phyloP scores from a whole-genome alignment of 352 stramenopile species.

The Phytophthora lateralis region DNA sequence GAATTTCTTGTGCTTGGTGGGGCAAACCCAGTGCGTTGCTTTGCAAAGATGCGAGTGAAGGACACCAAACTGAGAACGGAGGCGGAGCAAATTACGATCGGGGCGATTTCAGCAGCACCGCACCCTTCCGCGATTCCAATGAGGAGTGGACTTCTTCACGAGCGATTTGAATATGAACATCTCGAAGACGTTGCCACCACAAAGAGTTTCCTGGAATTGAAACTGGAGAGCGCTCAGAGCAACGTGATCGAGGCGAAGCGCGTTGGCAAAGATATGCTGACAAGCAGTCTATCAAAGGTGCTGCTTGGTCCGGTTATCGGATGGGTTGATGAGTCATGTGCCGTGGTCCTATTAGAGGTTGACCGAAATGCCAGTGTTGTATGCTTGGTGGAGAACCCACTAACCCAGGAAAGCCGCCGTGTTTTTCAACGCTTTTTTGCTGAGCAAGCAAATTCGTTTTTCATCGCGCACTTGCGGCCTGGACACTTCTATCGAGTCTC shows the following conservation, averaged over 20 bases:
- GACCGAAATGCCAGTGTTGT: constrained; percentile 58
- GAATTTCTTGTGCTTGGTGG: constrained; percentile 56
- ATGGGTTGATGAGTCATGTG: constrained; percentile 62
- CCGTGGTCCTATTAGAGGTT: constrained; percentile 70
- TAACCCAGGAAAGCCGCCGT: constrained; percentile 48
- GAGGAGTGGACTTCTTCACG: constrained; percentile 33
- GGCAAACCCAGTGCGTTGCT: constrained; percentile 38
- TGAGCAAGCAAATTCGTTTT: constrained; percentile 60
- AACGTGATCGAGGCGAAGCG: constrained; percentile 17
- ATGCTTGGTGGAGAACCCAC: constrained; percentile 54
- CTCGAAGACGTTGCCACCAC: constrained; percentile 18
- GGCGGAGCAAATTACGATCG: constrained; percentile 47
- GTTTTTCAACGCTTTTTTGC: constrained; percentile 62
- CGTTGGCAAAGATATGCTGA: constrained; percentile 24
- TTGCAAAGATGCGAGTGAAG: constrained; percentile 44
- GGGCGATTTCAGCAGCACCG: constrained; percentile 37
- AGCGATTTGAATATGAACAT: constrained; percentile 63
- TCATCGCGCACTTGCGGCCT: constrained; percentile 58
- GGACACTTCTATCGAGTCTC: constrained; percentile 64
- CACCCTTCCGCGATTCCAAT: constrained; percentile 5
- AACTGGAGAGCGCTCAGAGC: constrained; percentile 10
- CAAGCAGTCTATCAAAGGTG: constrained; percentile 34
- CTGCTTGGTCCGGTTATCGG: constrained; percentile 74
- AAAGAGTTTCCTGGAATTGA: constrained; percentile 39
- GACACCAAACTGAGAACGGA: constrained; percentile 56